Evolutionary conservation across 805 yeast genomes (phyloP), one percentile per base, ranked within the genome.

Genomic region (Wickerhamiella azymoides): DNA sequence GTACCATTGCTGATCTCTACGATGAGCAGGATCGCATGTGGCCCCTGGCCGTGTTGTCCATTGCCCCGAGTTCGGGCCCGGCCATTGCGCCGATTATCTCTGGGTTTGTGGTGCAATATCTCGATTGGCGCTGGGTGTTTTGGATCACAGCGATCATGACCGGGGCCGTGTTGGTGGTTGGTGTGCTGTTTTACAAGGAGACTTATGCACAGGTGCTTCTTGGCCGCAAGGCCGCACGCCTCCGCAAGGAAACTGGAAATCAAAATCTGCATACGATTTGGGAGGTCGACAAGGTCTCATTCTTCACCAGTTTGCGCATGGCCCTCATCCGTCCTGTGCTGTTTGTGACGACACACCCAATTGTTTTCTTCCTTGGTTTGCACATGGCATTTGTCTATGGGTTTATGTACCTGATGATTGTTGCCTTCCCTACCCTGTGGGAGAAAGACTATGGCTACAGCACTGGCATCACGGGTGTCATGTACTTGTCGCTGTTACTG

Each of bases 331-430:
- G 84, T 43, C 85, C 85, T 2, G 39, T 77, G 16, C 63, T 62
- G 38, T 60, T 79, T 46, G 60, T 79, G 25, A 58, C 68, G 35
- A 67, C 74, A 19, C 75, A 78, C 54, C 84, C 84, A 2, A 76
- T 79, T 71, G 75, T 79, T 26, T 62, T 74, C 24, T 79, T 80
- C 0, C 62, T 79, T 32, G 83, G 84, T 2, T 57, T 72, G 5
- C 77, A 73, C 57, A 69, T 76, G 74, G 84, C 84, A 1, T 74
- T 77, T 55, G 68, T 71, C 6, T 79, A 78, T 57, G 84, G 84
- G 13, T 74, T 76, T 62, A 68, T 77, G 70, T 79, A 79, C 59
- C 65, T 79, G 48, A 64, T 79, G 67, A 67, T 79, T 47, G 76
- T 74, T 16, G 68, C 79, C 2, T 78, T 74, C 62, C 82, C 84